Base-by-base conservation (phyloP, 164 flowering plant genomes). In the Warburgia ugandensis region DNA sequence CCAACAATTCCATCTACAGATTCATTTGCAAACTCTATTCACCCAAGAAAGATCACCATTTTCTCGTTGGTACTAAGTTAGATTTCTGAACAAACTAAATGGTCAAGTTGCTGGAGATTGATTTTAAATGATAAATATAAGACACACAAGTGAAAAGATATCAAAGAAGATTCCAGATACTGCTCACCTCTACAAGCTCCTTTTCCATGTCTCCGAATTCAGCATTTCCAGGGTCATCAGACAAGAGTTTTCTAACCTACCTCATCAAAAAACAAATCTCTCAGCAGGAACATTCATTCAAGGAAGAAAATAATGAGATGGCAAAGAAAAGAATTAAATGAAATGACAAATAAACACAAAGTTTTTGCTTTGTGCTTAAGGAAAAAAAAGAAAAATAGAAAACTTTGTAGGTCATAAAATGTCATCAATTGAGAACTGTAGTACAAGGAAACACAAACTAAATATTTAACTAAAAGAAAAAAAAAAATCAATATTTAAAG, bases 161-260 rank as follows among this genome's bases (percentile, higher is more conserved):
- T 22, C 29, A 48, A 49, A 10, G 32, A 13, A 22, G 31, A 50
- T n/a, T 6, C 9, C 26, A 40, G 43, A 58, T 25, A 56, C 43
- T 27, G 37, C 50, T 63, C 63, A 87, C 98, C 98, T 87, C 98
- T 35, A 54, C 63, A 42, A 87, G 95, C 75, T 91, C 98, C 59
- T 76, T 91, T 68, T 79, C 82, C 98, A 87, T 85, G 71, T 91
- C 98, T 6, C 40, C 72, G 76, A 81, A 91, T 63, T 91, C 98
- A n/a, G 79, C 64, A 62, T 87, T 91, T 23, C 71, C 73, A 21
- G 96, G 90, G 10, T 87, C 98, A 72, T 81, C 88, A 44, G 36
- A 75, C 71, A 91, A 73, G 16, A 83, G 77, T 46, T 63, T 67
- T 43, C 62, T 74, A 37, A 91, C 94, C 96, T 85, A 30, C n/a